A percentile compares a stretch with the other conserved stretches of the same genome.
Evolutionary conservation across 1,139 yeast species (phyloP).

Genomic region (Pneumocystis jirovecii): DNA sequence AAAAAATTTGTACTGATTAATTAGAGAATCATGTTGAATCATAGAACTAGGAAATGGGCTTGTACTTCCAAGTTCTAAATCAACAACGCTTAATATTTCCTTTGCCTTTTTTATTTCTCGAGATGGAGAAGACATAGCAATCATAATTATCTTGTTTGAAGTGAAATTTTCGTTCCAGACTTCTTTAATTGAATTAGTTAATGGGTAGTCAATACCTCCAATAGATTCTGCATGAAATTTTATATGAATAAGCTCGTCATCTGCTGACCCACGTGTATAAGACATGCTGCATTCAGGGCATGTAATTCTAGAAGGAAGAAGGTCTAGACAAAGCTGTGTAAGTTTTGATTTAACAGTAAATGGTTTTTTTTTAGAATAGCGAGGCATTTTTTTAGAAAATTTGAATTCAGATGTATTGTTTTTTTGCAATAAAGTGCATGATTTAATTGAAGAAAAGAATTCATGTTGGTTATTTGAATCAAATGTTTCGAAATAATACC

Average conservation of each 20-base stretch:
- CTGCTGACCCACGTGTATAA: conserved; percentile 4
- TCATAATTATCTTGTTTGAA: conserved; percentile 1
- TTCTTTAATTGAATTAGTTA: not conserved
- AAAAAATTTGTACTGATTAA: not conserved
- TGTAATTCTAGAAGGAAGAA: conserved; percentile 1
- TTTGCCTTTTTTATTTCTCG: conserved; percentile 3
- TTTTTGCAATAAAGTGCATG: not conserved
- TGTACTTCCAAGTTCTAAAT: conserved; percentile 1
- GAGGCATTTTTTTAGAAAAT: not conserved
- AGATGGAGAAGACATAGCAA: not conserved
- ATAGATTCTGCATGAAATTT: conserved; percentile 1
- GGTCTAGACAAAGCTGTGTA: not conserved
- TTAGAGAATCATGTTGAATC: not conserved
- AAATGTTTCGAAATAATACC: not conserved
- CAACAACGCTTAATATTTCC: conserved; percentile 1
- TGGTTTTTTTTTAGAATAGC: not conserved
- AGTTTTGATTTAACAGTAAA: not conserved
- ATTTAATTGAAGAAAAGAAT: not conserved
- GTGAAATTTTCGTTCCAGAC: not conserved
- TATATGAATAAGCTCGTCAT: conserved; percentile 1
- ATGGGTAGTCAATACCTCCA: not conserved
- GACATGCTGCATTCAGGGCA: conserved; percentile 5
- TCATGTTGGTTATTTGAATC: not conserved
- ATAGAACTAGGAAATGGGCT: not conserved
- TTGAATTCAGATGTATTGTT: not conserved